These are phyloP conservation scores for Gliomastix tumulicola DNA, from an alignment of 2,329 filamentous ascomycete species.

Conservation along the genomic window DNA sequence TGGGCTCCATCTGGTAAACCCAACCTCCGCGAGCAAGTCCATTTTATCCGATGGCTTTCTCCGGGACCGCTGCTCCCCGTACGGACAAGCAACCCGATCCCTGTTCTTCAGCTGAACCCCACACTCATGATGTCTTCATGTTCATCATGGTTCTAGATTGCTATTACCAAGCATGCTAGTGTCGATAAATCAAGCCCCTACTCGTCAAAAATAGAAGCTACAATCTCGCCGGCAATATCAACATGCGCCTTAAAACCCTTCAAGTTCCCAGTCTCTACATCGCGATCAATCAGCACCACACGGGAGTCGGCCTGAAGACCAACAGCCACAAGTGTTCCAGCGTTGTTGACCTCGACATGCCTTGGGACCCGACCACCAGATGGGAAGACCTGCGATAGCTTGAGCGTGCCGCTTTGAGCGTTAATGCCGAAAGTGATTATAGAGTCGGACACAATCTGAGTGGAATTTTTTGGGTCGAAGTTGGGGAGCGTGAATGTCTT, in stretches of 20 bases:
- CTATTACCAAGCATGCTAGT: no score
- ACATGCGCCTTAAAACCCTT: slow-evolving; percentile 33
- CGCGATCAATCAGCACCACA: slow-evolving; percentile 54
- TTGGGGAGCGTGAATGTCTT: slow-evolving; percentile 40
- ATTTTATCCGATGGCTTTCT: no score
- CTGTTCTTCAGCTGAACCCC: no score
- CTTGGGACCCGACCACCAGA: slow-evolving; percentile 60
- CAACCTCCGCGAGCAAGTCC: no score
- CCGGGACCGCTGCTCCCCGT: no score
- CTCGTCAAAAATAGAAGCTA: slow-evolving; percentile 40
- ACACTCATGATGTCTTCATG: no score
- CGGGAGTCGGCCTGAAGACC: slow-evolving; percentile 55
- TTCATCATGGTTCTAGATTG: no score
- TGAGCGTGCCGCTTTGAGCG: slow-evolving; percentile 43
- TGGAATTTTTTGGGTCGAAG: slow-evolving; percentile 31
- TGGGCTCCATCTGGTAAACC: no score
- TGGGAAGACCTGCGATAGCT: slow-evolving; percentile 47
- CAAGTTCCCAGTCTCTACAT: slow-evolving; percentile 52
- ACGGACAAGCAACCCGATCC: no score
- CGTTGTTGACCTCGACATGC: slow-evolving; percentile 60
- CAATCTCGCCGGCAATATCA: slow-evolving; percentile 35
- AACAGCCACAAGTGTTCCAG: slow-evolving; percentile 58
- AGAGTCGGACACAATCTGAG: slow-evolving; percentile 50
- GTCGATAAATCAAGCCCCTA: no score
- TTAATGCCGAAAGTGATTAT: slow-evolving; percentile 56